These are phyloP conservation scores for Aspergillus fructus DNA, from an alignment of 2,329 filamentous ascomycete genomes.

Conservation along the genomic window DNA sequence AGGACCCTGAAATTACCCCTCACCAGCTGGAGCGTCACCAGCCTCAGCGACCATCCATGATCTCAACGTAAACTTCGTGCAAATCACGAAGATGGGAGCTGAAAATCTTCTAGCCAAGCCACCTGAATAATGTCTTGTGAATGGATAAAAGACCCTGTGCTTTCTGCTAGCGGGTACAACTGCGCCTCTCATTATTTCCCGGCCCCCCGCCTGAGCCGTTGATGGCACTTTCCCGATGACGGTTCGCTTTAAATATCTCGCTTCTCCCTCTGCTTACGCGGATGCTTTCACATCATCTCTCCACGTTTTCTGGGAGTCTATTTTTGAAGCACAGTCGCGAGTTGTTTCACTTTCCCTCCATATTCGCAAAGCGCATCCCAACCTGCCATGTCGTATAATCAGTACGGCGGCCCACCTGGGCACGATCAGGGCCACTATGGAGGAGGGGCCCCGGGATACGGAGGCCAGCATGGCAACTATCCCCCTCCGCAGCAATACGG, in stretches of 20 bases:
- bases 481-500: slow-evolving; percentile 9
- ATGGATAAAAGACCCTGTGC: slow-evolving; percentile 4
- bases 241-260: background rate
- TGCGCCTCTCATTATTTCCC: slow-evolving; percentile 9
- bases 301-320: background rate
- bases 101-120: slow-evolving; percentile 4
- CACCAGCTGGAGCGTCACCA: background rate
- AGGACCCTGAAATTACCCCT: background rate
- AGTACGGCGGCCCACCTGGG: slow-evolving; percentile 9
- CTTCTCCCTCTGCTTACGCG: background rate
- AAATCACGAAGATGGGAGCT: background rate
- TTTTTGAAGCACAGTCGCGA: no score
- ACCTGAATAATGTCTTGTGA: background rate
- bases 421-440: slow-evolving; percentile 8
- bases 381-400: slow-evolving; percentile 10
- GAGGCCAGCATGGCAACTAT: slow-evolving; percentile 7
- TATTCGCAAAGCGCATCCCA: background rate
- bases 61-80: background rate
- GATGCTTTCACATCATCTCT: background rate
- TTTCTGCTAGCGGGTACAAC: slow-evolving; percentile 4
- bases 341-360: background rate
- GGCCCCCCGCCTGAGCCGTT: slow-evolving; percentile 3
- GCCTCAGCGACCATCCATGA: background rate
- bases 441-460: slow-evolving; percentile 2
- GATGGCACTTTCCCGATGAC: slow-evolving; percentile 7